Conservation (phyloP, 2,329 filamentous ascomycete genomes). For the Salinomyces thailandicus region DNA sequence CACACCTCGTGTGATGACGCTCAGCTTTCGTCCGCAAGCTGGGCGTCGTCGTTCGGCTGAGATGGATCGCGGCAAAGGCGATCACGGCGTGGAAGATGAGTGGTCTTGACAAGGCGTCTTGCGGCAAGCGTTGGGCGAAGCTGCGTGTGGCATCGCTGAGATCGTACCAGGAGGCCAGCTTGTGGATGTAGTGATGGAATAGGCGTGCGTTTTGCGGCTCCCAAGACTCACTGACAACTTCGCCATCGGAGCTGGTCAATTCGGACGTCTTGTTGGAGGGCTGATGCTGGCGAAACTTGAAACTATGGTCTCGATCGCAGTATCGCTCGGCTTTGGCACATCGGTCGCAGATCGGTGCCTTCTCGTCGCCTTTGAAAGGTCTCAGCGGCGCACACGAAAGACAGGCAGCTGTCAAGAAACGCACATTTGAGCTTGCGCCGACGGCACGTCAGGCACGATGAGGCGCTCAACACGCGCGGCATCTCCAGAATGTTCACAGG, state of each 20-base stretch:
- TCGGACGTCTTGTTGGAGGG: not conserved
- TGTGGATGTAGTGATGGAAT: not conserved
- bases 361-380: constrained; percentile 5
- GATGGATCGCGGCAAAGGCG: not conserved
- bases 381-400: not conserved
- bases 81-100: not conserved
- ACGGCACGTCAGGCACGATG: constrained; percentile 7
- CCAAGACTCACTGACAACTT: not conserved
- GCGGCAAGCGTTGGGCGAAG: not conserved
- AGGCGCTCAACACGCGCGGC: not conserved
- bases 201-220: not conserved
- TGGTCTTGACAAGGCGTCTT: not conserved
- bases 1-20: not conserved
- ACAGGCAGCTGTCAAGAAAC: not conserved
- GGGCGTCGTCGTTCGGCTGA: not conserved
- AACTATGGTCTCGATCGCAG: constrained; percentile 1
- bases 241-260: too few species aligned
- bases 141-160: not conserved
- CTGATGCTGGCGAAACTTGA: not conserved
- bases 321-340: constrained; percentile 4
- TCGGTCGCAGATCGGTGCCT: constrained; percentile 2
- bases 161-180: not conserved
- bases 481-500: too few species aligned
- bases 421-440: constrained; percentile 9
- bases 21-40: not conserved